A percentile compares a stretch with the other conserved stretches of the same genome.
These are phyloP conservation scores for Pleurotus eryngii DNA, from an alignment of 768 basidiomycete species.

Conservation along the genomic window DNA sequence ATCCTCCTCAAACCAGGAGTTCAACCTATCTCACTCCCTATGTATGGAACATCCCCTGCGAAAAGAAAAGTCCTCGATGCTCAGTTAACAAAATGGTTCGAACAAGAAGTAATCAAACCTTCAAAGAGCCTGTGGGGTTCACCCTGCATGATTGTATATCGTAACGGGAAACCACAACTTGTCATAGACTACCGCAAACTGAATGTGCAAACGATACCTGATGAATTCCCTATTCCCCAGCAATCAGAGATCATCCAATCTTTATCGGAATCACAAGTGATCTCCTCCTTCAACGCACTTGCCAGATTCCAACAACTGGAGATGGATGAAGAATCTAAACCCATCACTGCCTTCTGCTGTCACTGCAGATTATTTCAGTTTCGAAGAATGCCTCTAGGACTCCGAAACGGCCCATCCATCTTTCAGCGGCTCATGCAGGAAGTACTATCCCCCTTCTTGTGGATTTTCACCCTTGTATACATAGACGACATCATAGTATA, in stretches of 20 bases:
- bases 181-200: conserved; percentile 23
- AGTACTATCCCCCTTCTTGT: background rate
- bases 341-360: conserved; percentile 34
- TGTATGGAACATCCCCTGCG: conserved; percentile 21
- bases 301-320: conserved; percentile 39
- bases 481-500: background rate
- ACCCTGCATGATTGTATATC: conserved; percentile 30
- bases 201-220: background rate
- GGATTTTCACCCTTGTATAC: background rate
- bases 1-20: conserved; percentile 22
- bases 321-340: conserved; percentile 21
- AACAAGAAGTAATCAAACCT: conserved; percentile 33
- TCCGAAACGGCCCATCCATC: background rate
- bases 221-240: conserved; percentile 23
- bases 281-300: conserved; percentile 32
- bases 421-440: background rate
- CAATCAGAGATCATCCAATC: conserved; percentile 25
- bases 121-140: conserved; percentile 36
- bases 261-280: conserved; percentile 24
- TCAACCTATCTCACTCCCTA: conserved; percentile 23
- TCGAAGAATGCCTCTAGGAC: background rate
- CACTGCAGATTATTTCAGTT: conserved; percentile 17
- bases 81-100: conserved; percentile 28
- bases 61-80: conserved; percentile 26
- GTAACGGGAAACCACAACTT: conserved; percentile 33